Evolutionary conservation across 345 rosid genomes (phyloP).

Genomic region (Eutrema heterophyllum): DNA sequence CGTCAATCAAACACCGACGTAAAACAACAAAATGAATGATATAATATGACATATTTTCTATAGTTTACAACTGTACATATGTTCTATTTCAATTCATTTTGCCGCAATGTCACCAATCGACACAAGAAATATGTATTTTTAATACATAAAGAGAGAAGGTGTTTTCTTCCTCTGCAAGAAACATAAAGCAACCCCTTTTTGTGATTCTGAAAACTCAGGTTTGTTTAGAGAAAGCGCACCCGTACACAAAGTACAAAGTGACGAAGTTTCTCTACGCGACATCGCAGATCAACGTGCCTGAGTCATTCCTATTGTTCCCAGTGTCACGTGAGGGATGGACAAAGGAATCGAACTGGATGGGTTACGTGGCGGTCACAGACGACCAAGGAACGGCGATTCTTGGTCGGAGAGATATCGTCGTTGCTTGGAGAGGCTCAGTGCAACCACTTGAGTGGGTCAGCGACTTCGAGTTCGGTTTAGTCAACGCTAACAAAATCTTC

Average conservation of each 20-base stretch:
- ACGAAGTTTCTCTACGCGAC: slow-evolving; percentile 76
- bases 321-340: slow-evolving; percentile 79
- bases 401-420: slow-evolving; percentile 82
- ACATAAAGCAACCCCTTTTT: background rate
- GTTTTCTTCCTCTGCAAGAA: slow-evolving; percentile 2
- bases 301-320: slow-evolving; percentile 57
- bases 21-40: too few relatives aligned
- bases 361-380: slow-evolving; percentile 75
- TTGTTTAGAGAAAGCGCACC: slow-evolving; percentile 47
- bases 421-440: slow-evolving; percentile 84
- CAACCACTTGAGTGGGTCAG: slow-evolving; percentile 69
- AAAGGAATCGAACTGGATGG: slow-evolving; percentile 84
- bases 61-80: too few relatives aligned
- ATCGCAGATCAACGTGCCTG: slow-evolving; percentile 51
- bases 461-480: slow-evolving; percentile 52
- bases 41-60: too few relatives aligned
- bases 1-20: too few relatives aligned
- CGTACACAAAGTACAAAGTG: slow-evolving; percentile 52
- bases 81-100: too few relatives aligned
- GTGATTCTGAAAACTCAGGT: slow-evolving; percentile 22
- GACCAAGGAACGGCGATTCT: slow-evolving; percentile 55
- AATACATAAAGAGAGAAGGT: too few relatives aligned
- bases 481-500: slow-evolving; percentile 45
- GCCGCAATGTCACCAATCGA: too few relatives aligned
- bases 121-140: too few relatives aligned